Evolutionary conservation across 2,329 filamentous ascomycete species (phyloP).

Genomic region (Immersiporthe knoxdaviesiana): DNA sequence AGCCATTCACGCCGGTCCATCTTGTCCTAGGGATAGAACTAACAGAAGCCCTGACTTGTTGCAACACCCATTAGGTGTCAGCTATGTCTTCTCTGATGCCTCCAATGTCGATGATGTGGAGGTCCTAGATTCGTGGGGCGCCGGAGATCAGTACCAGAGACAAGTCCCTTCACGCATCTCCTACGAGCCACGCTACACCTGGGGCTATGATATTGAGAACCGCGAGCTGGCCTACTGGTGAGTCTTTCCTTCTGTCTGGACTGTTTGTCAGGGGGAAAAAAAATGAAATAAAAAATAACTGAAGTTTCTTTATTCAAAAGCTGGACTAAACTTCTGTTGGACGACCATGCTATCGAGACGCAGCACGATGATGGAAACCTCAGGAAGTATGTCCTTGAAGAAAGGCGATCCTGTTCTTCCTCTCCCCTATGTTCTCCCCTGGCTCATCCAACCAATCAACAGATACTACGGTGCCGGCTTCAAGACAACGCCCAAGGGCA

Average conservation of each 20-base stretch:
- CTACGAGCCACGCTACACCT: constrained; percentile 3
- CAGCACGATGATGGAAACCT: constrained; percentile 10
- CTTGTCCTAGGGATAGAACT: neutral
- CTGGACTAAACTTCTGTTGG: constrained; percentile 14
- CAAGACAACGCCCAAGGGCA: constrained; percentile 4
- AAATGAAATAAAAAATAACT: too few species aligned
- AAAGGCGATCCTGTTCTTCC: neutral
- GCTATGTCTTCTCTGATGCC: constrained; percentile 15
- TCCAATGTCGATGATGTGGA: constrained; percentile 9
- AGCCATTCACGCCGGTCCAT: neutral
- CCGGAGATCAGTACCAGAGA: constrained; percentile 5
- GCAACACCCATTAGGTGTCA: constrained; percentile 4
- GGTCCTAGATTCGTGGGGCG: constrained; percentile 9
- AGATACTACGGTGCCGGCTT: constrained; percentile 5
- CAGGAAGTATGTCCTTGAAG: neutral
- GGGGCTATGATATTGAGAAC: constrained; percentile 11
- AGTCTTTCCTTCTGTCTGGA: neutral
- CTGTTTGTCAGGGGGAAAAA: neutral
- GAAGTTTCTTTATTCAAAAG: neutral
- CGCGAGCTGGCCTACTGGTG: constrained; percentile 6
- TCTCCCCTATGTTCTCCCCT: neutral
- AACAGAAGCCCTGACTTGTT: neutral
- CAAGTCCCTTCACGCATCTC: constrained; percentile 14
- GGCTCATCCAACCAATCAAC: neutral
- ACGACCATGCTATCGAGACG: constrained; percentile 1